Evolutionary conservation across 352 stramenopile genomes (phyloP).

Genomic region (Globisporangium takayamanum): DNA sequence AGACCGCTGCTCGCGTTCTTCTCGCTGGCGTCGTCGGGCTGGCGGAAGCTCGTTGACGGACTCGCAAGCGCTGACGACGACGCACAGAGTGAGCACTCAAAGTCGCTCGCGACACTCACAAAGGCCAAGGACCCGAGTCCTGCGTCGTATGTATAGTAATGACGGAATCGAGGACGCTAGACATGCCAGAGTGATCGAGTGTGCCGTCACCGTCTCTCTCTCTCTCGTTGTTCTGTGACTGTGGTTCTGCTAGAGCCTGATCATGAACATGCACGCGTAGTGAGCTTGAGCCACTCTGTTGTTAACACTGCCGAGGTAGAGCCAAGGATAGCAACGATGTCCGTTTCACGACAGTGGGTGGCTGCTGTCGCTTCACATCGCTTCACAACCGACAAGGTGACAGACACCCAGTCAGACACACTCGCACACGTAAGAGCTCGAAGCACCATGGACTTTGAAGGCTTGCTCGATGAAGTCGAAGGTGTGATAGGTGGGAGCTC

Average conservation of each 20-base stretch:
- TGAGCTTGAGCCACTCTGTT: too few species aligned
- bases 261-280: too few species aligned
- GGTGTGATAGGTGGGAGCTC: conserved; percentile 38
- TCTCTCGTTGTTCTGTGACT: too few species aligned
- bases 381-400: too few species aligned
- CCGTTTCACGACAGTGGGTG: too few species aligned
- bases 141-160: conserved; percentile 1
- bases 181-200: too few species aligned
- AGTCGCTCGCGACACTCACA: not conserved
- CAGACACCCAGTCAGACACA: not conserved
- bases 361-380: too few species aligned
- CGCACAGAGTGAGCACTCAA: not conserved
- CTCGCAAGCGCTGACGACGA: conserved; percentile 36
- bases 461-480: conserved; percentile 70
- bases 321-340: too few species aligned
- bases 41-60: conserved; percentile 52
- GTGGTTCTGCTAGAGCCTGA: too few species aligned
- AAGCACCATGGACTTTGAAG: conserved; percentile 55
- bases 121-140: not conserved
- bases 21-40: conserved; percentile 56
- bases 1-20: conserved; percentile 55
- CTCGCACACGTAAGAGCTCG: not conserved
- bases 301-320: too few species aligned
- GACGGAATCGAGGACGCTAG: too few species aligned
- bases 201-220: too few species aligned